Evolutionary conservation across 116 monocot species (phyloP).

Genomic region (Iris pallida): DNA sequence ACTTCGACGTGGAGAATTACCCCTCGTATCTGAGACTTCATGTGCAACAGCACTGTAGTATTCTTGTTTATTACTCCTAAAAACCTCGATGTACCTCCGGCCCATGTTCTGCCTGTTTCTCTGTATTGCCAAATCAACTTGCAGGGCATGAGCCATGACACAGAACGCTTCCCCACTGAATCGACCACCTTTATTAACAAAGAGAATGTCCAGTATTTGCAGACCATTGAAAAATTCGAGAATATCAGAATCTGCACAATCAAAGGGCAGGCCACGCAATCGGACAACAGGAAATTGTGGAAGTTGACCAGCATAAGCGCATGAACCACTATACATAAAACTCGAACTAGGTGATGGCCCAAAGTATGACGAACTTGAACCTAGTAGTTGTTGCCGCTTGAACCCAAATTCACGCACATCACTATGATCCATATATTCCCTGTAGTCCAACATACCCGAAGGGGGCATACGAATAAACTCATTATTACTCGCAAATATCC

Average conservation of each 20-base stretch:
- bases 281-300: constrained; percentile 44
- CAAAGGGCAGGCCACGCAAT: constrained; percentile 63
- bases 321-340: too few relatives aligned
- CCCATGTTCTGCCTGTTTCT: constrained; percentile 73
- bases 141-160: constrained; percentile 54
- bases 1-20: constrained; percentile 20
- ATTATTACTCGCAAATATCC: too few relatives aligned
- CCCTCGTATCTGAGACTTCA: constrained; percentile 30
- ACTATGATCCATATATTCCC: too few relatives aligned
- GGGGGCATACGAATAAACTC: too few relatives aligned
- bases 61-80: constrained; percentile 50
- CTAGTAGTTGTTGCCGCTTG: too few relatives aligned
- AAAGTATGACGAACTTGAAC: too few relatives aligned
- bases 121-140: constrained; percentile 61
- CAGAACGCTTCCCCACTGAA: constrained; percentile 64
- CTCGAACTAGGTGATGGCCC: too few relatives aligned
- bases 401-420: too few relatives aligned
- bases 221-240: constrained; percentile 52
- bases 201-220: constrained; percentile 54
- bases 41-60: constrained; percentile 50
- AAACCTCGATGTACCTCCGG: constrained; percentile 71
- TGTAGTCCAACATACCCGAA: too few relatives aligned
- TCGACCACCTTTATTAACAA: constrained; percentile 52
- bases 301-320: too few relatives aligned
- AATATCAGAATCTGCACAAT: constrained; percentile 51